phyloP scores from a whole-genome alignment of 768 basidiomycete species.

The Glaciozyma antarctica region DNA sequence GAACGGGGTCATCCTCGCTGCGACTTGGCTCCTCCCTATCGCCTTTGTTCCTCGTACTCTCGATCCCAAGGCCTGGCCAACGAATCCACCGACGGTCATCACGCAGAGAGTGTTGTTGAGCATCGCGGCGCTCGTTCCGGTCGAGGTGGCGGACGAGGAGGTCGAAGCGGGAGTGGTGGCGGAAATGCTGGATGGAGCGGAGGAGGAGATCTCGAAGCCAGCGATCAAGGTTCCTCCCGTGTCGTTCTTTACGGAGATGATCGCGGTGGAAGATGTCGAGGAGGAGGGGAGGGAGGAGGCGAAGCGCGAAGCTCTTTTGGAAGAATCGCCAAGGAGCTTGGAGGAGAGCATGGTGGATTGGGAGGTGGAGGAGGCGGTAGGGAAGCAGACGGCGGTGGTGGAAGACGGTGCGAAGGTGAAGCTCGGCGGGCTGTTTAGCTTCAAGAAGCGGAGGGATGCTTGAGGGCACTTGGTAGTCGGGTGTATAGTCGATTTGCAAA shows the following conservation, averaged over 20 bases:
- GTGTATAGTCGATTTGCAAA: neutral
- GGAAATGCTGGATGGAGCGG: too few species aligned
- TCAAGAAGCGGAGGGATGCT: neutral
- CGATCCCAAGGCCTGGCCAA: neutral
- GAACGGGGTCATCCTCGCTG: constrained; percentile 7
- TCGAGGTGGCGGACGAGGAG: neutral
- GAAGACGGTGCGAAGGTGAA: neutral
- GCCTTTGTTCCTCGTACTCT: constrained; percentile 12
- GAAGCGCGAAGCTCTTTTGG: too few species aligned
- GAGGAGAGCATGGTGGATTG: neutral
- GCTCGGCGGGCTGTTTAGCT: neutral
- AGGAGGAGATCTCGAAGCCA: too few species aligned
- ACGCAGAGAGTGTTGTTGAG: too few species aligned
- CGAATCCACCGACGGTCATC: neutral
- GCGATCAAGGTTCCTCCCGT: too few species aligned
- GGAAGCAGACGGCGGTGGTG: neutral
- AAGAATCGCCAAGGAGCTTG: too few species aligned
- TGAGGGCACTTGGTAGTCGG: too few species aligned
- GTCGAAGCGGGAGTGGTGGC: neutral
- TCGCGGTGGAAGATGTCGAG: too few species aligned
- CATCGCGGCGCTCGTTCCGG: neutral
- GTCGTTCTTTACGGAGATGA: too few species aligned
- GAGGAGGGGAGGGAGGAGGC: too few species aligned
- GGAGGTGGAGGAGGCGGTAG: too few species aligned
- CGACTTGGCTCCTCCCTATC: constrained; percentile 14